Percentiles rank a stretch among this genome's conserved stretches.
Evolutionary conservation across 1,284 basidiomycete species (phyloP).

Genomic region (Vanrija sp.): DNA sequence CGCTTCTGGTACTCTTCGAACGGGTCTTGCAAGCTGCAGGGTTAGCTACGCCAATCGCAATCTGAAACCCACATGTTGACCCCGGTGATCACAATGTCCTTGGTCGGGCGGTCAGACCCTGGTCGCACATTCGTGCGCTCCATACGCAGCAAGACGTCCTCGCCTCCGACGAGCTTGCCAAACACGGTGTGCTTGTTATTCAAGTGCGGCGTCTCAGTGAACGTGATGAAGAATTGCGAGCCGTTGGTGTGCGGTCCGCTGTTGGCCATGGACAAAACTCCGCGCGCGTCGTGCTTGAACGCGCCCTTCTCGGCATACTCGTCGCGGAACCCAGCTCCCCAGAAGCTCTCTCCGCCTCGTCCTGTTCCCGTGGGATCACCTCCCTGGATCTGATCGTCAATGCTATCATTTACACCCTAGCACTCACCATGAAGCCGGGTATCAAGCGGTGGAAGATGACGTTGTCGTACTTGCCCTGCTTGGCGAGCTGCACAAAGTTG

Average conservation of each 20-base stretch:
- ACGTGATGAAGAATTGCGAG: slow-evolving; percentile 89
- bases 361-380: slow-evolving; percentile 97
- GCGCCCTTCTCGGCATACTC: slow-evolving; percentile 82
- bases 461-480: slow-evolving; percentile 82
- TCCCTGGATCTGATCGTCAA: slow-evolving; percentile 68
- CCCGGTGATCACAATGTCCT: slow-evolving; percentile 60
- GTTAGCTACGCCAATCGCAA: not conserved
- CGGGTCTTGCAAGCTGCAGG: slow-evolving; percentile 49
- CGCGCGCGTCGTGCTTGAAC: slow-evolving; percentile 76
- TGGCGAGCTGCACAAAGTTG: slow-evolving; percentile 91
- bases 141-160: slow-evolving; percentile 78
- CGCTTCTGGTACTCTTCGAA: slow-evolving; percentile 50
- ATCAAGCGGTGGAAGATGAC: slow-evolving; percentile 82
- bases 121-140: slow-evolving; percentile 77
- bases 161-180: slow-evolving; percentile 90
- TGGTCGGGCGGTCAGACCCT: slow-evolving; percentile 79
- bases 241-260: slow-evolving; percentile 63
- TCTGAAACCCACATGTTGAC: slow-evolving; percentile 42
- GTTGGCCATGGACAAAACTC: slow-evolving; percentile 83
- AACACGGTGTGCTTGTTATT: slow-evolving; percentile 75
- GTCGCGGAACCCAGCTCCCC: slow-evolving; percentile 93
- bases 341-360: slow-evolving; percentile 85
- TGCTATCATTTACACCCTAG: too few relatives aligned
- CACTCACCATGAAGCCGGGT: slow-evolving; percentile 88
- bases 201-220: slow-evolving; percentile 72